Evolutionary conservation across 2,329 filamentous ascomycete species (phyloP), one percentile per base, ranked within the genome.

Genomic region (Coniochaeta pulveracea): DNA sequence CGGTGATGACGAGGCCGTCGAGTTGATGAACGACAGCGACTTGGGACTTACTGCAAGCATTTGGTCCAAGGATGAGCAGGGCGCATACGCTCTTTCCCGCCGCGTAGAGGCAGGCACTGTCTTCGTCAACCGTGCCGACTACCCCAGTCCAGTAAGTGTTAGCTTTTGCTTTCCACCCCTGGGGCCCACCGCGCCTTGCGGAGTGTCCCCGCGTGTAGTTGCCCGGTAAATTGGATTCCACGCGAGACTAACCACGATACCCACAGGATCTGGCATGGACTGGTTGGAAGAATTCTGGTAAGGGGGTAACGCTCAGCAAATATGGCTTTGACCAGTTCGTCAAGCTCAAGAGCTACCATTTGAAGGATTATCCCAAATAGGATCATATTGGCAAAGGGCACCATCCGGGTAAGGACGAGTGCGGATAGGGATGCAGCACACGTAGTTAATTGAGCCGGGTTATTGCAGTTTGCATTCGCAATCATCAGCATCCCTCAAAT

Each of bases 301-400:
- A 84, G 57, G 89, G 89, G 15, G 80, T 88, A 46, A 95, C 88
- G 8, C 61, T 96, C 47, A 91, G 85, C 60, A 78, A 66, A 47
- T 93, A 88, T 50, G 89, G 89, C 9, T 96, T 93, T 51, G 89
- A 95, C 47, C 85, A 93, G 53, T 96, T 95, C 52, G 80, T 93
- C 52, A 93, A 91, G 69, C 69, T 94, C 48, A 95, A 95, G 77
- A 94, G 84, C 66, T 93, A 81, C 57, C 89, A 96, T 57, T 55
- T 95, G 54, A 95, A 95, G 63, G 76, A 93, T 42, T 76, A 78
- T 49, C 73, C 74, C 27, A 77, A 76, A 58, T 75, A 63, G 41
- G n/a, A n/a, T n/a, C n/a, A n/a, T n/a, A n/a, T n/a, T n/a, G n/a
- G n/a, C n/a, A n/a, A n/a, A n/a, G n/a, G n/a, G n/a, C n/a, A n/a